Evolutionary conservation across 345 rosid genomes (phyloP).

Genomic region (Syzygium oleosum): DNA sequence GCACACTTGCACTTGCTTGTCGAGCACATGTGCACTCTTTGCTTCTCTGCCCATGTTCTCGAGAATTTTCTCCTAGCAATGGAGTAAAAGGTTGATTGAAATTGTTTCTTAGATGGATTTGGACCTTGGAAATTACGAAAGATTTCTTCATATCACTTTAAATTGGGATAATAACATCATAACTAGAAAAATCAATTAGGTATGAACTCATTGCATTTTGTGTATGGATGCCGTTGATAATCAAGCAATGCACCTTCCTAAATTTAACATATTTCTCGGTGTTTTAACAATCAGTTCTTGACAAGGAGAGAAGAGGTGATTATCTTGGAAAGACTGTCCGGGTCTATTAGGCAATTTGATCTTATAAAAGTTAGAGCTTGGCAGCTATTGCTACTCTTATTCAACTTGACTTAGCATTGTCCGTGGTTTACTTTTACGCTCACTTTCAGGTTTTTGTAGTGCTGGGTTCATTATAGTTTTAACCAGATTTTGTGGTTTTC

Average conservation of each 20-base stretch:
- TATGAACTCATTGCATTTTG: conserved; percentile 4
- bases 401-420: background rate
- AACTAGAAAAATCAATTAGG: conserved; percentile 88
- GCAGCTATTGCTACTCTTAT: background rate
- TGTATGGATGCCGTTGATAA: background rate
- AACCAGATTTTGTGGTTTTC: background rate
- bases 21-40: background rate
- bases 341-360: conserved; percentile 24
- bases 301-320: conserved; percentile 92
- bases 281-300: conserved; percentile 56
- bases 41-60: background rate
- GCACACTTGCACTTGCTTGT: background rate
- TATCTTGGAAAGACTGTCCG: conserved; percentile 96
- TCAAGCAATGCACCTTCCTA: background rate
- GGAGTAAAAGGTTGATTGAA: background rate
- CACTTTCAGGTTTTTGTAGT: background rate
- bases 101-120: conserved; percentile 65
- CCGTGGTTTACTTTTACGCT: background rate
- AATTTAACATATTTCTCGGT: background rate
- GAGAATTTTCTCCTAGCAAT: background rate
- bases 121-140: conserved; percentile 97
- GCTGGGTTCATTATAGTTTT: background rate
- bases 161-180: conserved; percentile 91
- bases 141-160: conserved; percentile 71
- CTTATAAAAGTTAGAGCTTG: background rate